Evolutionary conservation across 495 filamentous ascomycete genomes (phyloP), one percentile per base, ranked within the genome.

Genomic region (Parathielavia appendiculata): DNA sequence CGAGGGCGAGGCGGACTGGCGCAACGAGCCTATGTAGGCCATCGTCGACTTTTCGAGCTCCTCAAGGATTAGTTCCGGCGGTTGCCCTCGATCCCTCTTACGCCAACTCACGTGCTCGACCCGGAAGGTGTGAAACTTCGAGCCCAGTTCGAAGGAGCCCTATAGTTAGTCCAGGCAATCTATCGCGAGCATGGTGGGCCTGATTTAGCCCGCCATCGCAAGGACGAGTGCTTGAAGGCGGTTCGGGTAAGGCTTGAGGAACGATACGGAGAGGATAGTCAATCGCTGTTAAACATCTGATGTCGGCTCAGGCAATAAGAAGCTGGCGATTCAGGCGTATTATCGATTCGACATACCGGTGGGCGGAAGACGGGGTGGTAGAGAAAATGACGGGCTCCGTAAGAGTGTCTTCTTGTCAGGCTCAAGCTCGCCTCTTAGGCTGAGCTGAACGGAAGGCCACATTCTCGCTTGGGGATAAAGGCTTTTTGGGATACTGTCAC

Each of bases 141-240:
- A n/a, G 5, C 9, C 20, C 20, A 1, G 26, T 6, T 16, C n/a
- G 22, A 9, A 26, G 8, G 23, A 8, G 39, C 39, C 14, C 20
- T 47, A 10, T 11, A 20, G 4, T 5, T 47, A 22, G 22, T 47
- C 22, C 59, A 54, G 53, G 26, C 35, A 6, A 65, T 67, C 17
- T 64, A 64, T 16, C 53, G 50, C 5, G 47, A 61, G 20, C 58
- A 66, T 14, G 64, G 58, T 17, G 62, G 62, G 64, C 61, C 64
- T n/a, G 52, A 62, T 19, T 5, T 59, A 11, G 58, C 48, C 17
- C 20, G 40, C 10, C 64, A 66, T 36, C 64, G 35, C 35, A 66
- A 64, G 62, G 20, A 23, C 22, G 51, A 62, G 12, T 66, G 58
- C 45, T 23, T 60, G 14, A 12, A 48, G 12, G 61, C 59, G 17